Percentiles rank a stretch among this genome's conserved stretches.
These are phyloP conservation scores for Filobasidium floriforme DNA, from an alignment of 768 basidiomycete species.

Conservation along the genomic window DNA sequence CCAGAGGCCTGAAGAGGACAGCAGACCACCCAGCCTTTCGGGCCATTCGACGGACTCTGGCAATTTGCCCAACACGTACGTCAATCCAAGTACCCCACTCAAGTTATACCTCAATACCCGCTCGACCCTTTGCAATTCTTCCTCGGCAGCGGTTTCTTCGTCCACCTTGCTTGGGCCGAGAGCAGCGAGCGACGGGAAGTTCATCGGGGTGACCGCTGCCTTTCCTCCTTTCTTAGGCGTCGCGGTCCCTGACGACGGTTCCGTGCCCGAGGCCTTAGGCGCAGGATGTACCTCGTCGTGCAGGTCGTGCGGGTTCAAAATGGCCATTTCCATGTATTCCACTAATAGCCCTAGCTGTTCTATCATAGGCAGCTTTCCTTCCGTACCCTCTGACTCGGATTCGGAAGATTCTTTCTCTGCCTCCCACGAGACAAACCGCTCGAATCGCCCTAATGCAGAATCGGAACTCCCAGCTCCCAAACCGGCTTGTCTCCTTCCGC, in stretches of 20 bases:
- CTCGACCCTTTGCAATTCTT: constrained; percentile 27
- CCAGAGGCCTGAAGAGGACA: constrained; percentile 49
- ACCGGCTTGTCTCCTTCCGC: constrained; percentile 29
- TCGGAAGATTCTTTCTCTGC: constrained; percentile 11
- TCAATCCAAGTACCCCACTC: constrained; percentile 38
- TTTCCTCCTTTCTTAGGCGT: constrained; percentile 18
- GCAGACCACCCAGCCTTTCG: constrained; percentile 24
- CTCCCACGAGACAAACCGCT: constrained; percentile 23
- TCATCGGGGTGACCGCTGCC: constrained; percentile 2
- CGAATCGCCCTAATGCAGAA: constrained; percentile 31
- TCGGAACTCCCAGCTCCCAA: constrained; percentile 14
- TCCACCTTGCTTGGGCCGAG: neutral
- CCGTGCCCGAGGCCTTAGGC: constrained; percentile 23
- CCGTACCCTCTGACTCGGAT: neutral
- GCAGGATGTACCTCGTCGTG: constrained; percentile 44
- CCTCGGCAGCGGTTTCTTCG: constrained; percentile 11
- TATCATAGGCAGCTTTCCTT: constrained; percentile 29
- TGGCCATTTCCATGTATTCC: constrained; percentile 40
- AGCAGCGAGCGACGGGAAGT: constrained; percentile 17
- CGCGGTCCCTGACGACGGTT: constrained; percentile 3
- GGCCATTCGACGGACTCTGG: constrained; percentile 16
- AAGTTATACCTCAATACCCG: constrained; percentile 28
- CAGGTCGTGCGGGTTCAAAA: constrained; percentile 37
- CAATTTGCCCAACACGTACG: constrained; percentile 22
- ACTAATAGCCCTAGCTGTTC: constrained; percentile 31